Evolutionary conservation across 306 rosid genomes (phyloP), one percentile per base, ranked within the genome.

Genomic region (Mucuna pruriens): DNA sequence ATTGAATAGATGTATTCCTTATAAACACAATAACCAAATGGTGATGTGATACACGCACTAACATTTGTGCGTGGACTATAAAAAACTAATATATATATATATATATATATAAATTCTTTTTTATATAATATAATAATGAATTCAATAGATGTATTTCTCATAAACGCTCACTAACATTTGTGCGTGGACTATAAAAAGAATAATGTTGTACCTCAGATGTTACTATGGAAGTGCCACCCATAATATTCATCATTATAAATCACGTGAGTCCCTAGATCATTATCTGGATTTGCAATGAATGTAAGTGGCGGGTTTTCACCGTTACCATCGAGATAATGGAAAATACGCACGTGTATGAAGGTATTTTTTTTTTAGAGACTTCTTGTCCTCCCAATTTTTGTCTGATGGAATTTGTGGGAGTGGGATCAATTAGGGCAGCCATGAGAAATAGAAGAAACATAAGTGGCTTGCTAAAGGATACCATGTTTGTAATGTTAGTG

Each of bases 241-340:
- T 0, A 78, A 38, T 0, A 2, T 25, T 38, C 2, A 4, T 51
- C 0, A 1, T 4, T 7, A 11, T 66, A 0, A 38, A 78, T 39
- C 10, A 66, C 42, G 6, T 78, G 75, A 38, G 0, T 1, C 1
- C 31, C 15, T 39, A 78, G 10, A 67, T 78, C 40, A 4, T 78
- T 10, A 9, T 78, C 9, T 38, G 15, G 82, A 78, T 66, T 78
- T 66, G 44, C 82, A 78, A 52, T 52, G 66, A 51, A 78, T 6
- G n/a, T 8, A n/a, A 66, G 7, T 51, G 13, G 12, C 0, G 9
- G 1, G 22, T 44, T 40, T 15, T 62, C 57, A 17, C 45, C n/a
- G n/a, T n/a, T n/a, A n/a, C n/a, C n/a, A n/a, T n/a, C 67, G 23
- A 78, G 17, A 16, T 67, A 5, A 6, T 78, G 66, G 26, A 22